A percentile compares a stretch with the other conserved stretches of the same genome.
These are phyloP conservation scores for Boechera retrofracta DNA, from an alignment of 345 rosid genomes.

Conservation along the genomic window DNA sequence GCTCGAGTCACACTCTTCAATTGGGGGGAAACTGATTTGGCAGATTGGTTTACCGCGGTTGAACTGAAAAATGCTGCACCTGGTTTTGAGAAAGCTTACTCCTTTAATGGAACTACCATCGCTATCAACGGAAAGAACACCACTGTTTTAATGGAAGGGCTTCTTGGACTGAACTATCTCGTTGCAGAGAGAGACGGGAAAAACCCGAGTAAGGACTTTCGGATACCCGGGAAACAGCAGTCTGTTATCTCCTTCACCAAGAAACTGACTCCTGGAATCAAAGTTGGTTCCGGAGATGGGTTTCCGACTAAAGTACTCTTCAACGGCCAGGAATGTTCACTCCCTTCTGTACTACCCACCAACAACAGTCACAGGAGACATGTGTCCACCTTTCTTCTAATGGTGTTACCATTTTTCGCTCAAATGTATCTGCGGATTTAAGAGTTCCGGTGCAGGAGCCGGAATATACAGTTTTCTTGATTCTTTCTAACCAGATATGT, in stretches of 20 bases:
- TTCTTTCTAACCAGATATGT: slow-evolving; percentile 39
- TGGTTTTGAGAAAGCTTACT: slow-evolving; percentile 79
- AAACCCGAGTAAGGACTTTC: slow-evolving; percentile 62
- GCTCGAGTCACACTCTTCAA: slow-evolving; percentile 92
- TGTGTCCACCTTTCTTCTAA: slow-evolving; percentile 16
- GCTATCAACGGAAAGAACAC: slow-evolving; percentile 52
- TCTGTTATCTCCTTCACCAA: slow-evolving; percentile 84
- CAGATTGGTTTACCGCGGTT: slow-evolving; percentile 91
- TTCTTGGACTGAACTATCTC: slow-evolving; percentile 76
- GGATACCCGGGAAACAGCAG: slow-evolving; percentile 94
- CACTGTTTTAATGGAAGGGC: slow-evolving; percentile 83
- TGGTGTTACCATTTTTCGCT: slow-evolving; percentile 28
- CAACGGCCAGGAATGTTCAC: slow-evolving; percentile 88
- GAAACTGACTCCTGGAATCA: slow-evolving; percentile 70
- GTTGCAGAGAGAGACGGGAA: slow-evolving; percentile 67
- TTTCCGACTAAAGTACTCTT: slow-evolving; percentile 87
- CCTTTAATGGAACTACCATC: slow-evolving; percentile 70
- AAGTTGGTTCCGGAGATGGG: slow-evolving; percentile 72
- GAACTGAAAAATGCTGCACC: slow-evolving; percentile 67
- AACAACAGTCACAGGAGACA: slow-evolving; percentile 38
- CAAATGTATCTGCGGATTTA: slow-evolving; percentile 20
- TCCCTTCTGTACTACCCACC: slow-evolving; percentile 65
- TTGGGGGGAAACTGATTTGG: slow-evolving; percentile 74
- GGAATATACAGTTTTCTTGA: slow-evolving; percentile 8
- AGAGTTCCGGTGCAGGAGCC: neutral